Percentiles rank a stretch among this genome's conserved stretches.
phyloP scores from a whole-genome alignment of 768 basidiomycete species.

The Chalciporus pseudorubinellus region DNA sequence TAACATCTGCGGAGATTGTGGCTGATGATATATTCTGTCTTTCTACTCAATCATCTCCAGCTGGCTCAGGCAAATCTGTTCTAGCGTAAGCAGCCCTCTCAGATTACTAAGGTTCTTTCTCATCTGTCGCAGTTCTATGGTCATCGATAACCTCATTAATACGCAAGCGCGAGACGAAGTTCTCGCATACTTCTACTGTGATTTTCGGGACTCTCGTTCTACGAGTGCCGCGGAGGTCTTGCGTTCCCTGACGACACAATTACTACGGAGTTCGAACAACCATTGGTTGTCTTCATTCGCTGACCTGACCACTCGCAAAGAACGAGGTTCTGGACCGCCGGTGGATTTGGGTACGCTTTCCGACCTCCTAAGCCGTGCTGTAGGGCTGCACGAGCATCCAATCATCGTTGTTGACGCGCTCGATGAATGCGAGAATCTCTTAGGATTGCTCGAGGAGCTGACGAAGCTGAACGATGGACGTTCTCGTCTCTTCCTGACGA shows the following conservation, averaged over 20 bases:
- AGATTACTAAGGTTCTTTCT: too few relatives aligned
- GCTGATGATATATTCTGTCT: background rate
- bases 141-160: background rate
- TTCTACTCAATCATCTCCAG: background rate
- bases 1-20: background rate
- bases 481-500: slow-evolving; percentile 7
- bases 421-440: slow-evolving; percentile 8
- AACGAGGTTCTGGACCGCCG: slow-evolving; percentile 1
- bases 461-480: background rate
- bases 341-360: background rate
- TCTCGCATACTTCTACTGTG: slow-evolving; percentile 10
- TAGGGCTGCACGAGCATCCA: background rate
- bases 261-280: background rate
- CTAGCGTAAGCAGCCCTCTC: slow-evolving; percentile 2
- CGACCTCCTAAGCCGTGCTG: background rate
- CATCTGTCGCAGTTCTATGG: background rate
- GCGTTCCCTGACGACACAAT: slow-evolving; percentile 4
- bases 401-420: slow-evolving; percentile 11
- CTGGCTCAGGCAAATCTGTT: background rate
- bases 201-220: slow-evolving; percentile 3
- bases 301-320: slow-evolving; percentile 1
- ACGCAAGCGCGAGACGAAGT: background rate
- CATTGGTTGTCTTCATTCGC: slow-evolving; percentile 2
- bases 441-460: background rate
- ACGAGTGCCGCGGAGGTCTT: background rate